These are phyloP conservation scores for Ophiocordyceps robertsii DNA, from an alignment of 2,329 filamentous ascomycete genomes.

Conservation along the genomic window DNA sequence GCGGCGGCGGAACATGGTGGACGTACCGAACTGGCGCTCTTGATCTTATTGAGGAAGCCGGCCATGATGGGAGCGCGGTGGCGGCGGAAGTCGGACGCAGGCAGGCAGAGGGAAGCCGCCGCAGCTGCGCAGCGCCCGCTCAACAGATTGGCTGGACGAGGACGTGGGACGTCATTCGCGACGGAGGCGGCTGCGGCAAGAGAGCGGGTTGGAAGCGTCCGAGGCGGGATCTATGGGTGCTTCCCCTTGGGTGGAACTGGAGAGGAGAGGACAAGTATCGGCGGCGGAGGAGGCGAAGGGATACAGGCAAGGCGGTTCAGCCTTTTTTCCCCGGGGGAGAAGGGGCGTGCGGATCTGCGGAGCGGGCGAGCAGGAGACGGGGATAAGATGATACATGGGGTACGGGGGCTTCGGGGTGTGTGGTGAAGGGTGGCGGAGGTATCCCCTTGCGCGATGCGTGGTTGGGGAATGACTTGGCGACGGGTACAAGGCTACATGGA, in stretches of 20 bases:
- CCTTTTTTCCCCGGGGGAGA: too few species aligned
- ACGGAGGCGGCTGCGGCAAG: background rate
- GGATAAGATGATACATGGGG: too few species aligned
- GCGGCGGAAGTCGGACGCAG: conserved; percentile 3
- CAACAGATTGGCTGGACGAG: conserved; percentile 13
- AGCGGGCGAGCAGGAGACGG: background rate
- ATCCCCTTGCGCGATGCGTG: too few species aligned
- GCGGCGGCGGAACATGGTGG: background rate
- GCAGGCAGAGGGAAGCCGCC: conserved; percentile 14
- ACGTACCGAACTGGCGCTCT: conserved; percentile 41
- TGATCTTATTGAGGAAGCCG: conserved; percentile 46
- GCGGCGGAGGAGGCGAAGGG: background rate
- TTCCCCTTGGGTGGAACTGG: background rate
- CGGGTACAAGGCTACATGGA: too few species aligned
- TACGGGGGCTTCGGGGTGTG: too few species aligned
- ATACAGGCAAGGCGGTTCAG: too few species aligned
- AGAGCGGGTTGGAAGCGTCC: background rate
- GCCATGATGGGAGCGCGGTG: conserved; percentile 27
- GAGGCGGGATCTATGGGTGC: background rate
- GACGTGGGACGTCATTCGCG: conserved; percentile 3
- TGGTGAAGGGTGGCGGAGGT: too few species aligned
- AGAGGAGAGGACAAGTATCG: background rate
- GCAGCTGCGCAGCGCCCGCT: conserved; percentile 21
- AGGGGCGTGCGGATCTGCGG: background rate
- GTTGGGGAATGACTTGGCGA: too few species aligned